A percentile compares a stretch with the other conserved stretches of the same genome.
Conservation (phyloP, 1,284 basidiomycete species). For the Puccinia brachypodii region DNA sequence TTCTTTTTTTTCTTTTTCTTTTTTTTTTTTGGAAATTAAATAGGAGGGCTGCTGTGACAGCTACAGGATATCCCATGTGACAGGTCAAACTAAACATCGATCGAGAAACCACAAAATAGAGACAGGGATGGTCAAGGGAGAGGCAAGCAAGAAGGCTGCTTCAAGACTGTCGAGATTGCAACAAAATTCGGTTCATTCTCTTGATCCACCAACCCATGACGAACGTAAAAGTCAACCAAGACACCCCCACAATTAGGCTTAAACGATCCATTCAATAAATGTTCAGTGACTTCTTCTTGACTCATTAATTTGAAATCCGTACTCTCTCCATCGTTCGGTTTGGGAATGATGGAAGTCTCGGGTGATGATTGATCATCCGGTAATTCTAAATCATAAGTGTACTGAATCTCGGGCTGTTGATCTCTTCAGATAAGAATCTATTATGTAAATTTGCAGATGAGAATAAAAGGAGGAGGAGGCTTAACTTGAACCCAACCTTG, state of each 20-base stretch:
- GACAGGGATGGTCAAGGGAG: neutral
- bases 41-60: neutral
- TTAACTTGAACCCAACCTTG: constrained; percentile 50
- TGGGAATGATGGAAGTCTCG: constrained; percentile 62
- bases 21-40: no score
- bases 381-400: constrained; percentile 74
- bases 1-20: no score
- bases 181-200: constrained; percentile 7
- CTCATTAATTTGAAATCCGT: constrained; percentile 70
- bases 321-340: constrained; percentile 86
- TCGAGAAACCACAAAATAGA: neutral
- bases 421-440: neutral
- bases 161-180: neutral
- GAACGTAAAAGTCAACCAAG: constrained; percentile 76
- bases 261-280: constrained; percentile 64
- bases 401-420: constrained; percentile 69
- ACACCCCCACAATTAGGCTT: constrained; percentile 83
- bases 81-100: no score
- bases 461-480: neutral
- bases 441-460: neutral
- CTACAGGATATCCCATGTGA: no score
- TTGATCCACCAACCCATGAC: constrained; percentile 17
- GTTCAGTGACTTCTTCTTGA: neutral
- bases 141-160: constrained; percentile 7
- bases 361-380: no score